phyloP scores from a whole-genome alignment of 2,329 filamentous ascomycete genomes.

The Malbranchea cinnamomea region DNA sequence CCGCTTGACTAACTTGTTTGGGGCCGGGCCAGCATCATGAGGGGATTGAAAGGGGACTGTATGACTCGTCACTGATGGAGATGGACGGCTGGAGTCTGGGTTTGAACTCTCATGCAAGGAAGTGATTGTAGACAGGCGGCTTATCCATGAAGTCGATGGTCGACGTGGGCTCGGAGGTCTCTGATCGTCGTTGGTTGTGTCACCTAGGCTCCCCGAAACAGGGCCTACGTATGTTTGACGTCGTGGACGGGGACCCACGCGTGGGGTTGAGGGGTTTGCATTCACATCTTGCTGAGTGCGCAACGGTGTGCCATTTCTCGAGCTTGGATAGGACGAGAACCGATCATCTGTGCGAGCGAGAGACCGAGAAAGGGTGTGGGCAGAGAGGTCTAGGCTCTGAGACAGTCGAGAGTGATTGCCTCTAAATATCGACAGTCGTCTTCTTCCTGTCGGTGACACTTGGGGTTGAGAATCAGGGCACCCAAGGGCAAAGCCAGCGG shows the following conservation, averaged over 20 bases:
- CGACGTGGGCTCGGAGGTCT: slow-evolving; percentile 18
- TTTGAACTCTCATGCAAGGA: slow-evolving; percentile 32
- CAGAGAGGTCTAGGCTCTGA: no score
- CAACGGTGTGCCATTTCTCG: no score
- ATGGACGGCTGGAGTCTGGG: slow-evolving; percentile 35
- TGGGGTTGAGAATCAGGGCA: slow-evolving; percentile 27
- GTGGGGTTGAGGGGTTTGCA: slow-evolving; percentile 16
- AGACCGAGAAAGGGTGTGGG: no score
- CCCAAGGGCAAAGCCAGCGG: slow-evolving; percentile 43
- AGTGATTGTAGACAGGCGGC: slow-evolving; percentile 39
- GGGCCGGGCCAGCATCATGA: slow-evolving; percentile 19
- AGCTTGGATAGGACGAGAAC: no score
- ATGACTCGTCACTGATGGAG: slow-evolving; percentile 39
- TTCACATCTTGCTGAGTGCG: no score
- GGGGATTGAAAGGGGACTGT: slow-evolving; percentile 30
- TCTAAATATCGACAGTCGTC: slow-evolving; percentile 6
- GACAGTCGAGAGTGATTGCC: slow-evolving; percentile 8
- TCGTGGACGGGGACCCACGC: slow-evolving; percentile 19
- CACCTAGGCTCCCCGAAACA: slow-evolving; percentile 15
- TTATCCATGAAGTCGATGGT: slow-evolving; percentile 39
- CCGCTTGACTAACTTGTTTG: slow-evolving; percentile 51
- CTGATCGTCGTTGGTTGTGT: slow-evolving; percentile 15
- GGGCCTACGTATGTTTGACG: slow-evolving; percentile 23
- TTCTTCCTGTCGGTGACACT: slow-evolving; percentile 5
- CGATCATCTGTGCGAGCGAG: no score